Evolutionary conservation across 2,329 filamentous ascomycete species (phyloP).

Genomic region (Ceratocystis eucalypticola): DNA sequence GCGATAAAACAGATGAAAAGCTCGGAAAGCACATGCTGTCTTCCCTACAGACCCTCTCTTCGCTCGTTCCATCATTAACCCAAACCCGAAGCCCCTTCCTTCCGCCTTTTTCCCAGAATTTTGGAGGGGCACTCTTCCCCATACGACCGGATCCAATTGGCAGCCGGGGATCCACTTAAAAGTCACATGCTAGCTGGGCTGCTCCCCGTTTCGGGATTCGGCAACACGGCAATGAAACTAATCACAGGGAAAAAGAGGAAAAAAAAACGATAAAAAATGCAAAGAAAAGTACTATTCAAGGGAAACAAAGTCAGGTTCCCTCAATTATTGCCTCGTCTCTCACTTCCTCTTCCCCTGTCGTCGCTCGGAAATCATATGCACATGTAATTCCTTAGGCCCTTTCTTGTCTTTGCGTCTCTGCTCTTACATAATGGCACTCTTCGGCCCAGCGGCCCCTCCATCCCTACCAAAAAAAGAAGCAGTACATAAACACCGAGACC

Average conservation of each 20-base stretch:
- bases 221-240: constrained; percentile 4
- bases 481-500: no score
- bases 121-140: neutral
- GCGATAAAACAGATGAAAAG: neutral
- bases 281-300: neutral
- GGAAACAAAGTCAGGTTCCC: no score
- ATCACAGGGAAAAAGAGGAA: neutral
- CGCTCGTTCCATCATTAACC: neutral
- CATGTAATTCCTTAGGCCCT: neutral
- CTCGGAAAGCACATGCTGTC: neutral
- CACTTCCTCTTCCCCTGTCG: neutral
- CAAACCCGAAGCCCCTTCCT: neutral
- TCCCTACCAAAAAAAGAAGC: no score
- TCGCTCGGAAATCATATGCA: neutral
- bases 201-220: neutral
- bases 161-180: neutral
- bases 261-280: neutral
- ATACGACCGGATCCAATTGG: neutral
- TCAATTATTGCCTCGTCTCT: neutral
- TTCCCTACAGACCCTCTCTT: neutral
- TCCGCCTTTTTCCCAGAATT: neutral
- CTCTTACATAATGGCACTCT: neutral
- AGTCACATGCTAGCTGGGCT: constrained; percentile 5
- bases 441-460: neutral
- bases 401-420: neutral